phyloP scores from a whole-genome alignment of 805 yeast genomes.

The Starmera quercuum region DNA sequence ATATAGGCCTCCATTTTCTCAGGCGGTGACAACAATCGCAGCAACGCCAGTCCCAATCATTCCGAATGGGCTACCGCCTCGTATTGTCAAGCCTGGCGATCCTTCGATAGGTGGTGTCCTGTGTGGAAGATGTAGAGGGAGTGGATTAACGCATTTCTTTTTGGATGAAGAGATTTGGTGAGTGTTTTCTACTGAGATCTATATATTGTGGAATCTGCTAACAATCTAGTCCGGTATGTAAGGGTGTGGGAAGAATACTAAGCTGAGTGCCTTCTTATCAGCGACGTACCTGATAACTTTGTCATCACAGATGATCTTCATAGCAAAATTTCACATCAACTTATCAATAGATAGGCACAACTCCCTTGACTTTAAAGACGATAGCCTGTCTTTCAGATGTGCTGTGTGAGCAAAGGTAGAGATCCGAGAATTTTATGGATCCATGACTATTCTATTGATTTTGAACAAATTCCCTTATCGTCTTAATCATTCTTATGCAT shows the following conservation, averaged over 20 bases:
- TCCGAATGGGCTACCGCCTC: constrained; percentile 18
- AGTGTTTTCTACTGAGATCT: constrained; percentile 40
- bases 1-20: constrained; percentile 3
- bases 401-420: no score
- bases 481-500: no score
- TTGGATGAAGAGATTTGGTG: constrained; percentile 58
- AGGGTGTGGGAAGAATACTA: constrained; percentile 3
- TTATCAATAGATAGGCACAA: no score
- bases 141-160: constrained; percentile 47
- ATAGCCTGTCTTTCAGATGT: no score
- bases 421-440: no score
- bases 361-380: no score
- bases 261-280: no score
- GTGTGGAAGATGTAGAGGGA: constrained; percentile 69
- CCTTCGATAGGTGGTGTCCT: constrained; percentile 66
- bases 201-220: neutral
- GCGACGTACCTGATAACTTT: no score
- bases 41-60: constrained; percentile 10
- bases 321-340: no score
- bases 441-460: no score
- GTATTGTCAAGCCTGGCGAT: constrained; percentile 66
- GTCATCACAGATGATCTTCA: no score
- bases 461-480: no score
- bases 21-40: constrained; percentile 3
- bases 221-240: neutral